Base-by-base conservation (phyloP, 352 stramenopile species). In the Phytophthora kernoviae region DNA sequence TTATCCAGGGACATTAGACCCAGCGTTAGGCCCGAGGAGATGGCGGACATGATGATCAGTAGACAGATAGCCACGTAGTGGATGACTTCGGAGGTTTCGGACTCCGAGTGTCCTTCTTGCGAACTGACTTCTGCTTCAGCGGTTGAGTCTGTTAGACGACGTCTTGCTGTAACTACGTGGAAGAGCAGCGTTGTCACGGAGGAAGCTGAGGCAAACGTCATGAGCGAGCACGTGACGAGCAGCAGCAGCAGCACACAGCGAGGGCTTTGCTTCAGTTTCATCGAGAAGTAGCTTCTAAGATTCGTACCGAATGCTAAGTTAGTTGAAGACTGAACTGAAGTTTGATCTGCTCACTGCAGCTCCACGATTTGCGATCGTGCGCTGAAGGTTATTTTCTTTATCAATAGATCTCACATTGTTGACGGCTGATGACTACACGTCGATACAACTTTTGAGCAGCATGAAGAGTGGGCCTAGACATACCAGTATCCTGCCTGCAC, bases 1-100 rank as follows among this genome's bases (percentile, higher is more conserved):
- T 95, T 96, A 74, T 99, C 97, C 20, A 99, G 81, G 12, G 93
- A 94, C 83, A 99, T 96, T 47, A 99, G 81, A 0, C 97, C 97
- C 15, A 99, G 81, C 17, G 96, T 99, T 12, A 99, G 74, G 4
- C 97, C 97, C 15, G 83, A 96, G 58, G 98, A 98, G 21, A 98
- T 83, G 32, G 85, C 92, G 7, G 96, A 98, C 58, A 99, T 75
- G 10, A 59, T 46, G 15, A 96, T 73, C 5, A 96, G 84, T 15
- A 88, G 7, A 5, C 87, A 21, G 51, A 93, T 88, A 8, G 62
- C 49, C 8, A 41, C 17, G 45, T 75, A 88, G 24, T 83, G 81
- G n/a, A 77, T 59, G n/a, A 69, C 26, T 33, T 77, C 66, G 20
- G 54, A 60, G 7, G 65, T 33, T 20, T 65, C 55, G 15, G 63